phyloP scores from a whole-genome alignment of 1,139 yeast genomes.

The Nematodospora anomalae region DNA sequence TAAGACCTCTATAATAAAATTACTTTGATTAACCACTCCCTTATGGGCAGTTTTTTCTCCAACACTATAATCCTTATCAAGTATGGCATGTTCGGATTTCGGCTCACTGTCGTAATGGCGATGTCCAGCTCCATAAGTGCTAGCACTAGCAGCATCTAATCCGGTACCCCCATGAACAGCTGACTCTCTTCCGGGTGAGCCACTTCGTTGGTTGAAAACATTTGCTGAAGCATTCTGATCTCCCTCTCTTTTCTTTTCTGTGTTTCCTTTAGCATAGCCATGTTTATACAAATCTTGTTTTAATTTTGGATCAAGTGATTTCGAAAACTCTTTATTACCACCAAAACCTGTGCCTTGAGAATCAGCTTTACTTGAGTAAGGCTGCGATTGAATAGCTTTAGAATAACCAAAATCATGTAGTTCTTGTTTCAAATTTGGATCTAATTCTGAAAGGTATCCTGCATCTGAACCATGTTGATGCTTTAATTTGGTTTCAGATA shows the following conservation, averaged over 20 bases:
- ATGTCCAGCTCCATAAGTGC: neutral
- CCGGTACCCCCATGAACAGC: constrained; percentile 11
- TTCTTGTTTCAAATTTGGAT: constrained; percentile 5
- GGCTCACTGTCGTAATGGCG: constrained; percentile 1
- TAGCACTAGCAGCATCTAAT: constrained; percentile 7
- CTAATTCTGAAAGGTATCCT: too few species aligned
- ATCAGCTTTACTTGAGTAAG: neutral
- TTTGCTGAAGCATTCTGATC: constrained; percentile 2
- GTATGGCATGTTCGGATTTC: constrained; percentile 2
- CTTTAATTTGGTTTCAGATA: constrained; percentile 1
- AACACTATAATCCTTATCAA: constrained; percentile 4
- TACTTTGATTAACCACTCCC: constrained; percentile 13
- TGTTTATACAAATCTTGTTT: constrained; percentile 15
- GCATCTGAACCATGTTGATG: too few species aligned
- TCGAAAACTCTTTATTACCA: neutral
- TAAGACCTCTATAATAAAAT: constrained; percentile 38
- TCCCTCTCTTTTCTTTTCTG: constrained; percentile 8
- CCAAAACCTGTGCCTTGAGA: constrained; percentile 3
- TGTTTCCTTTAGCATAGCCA: constrained; percentile 14
- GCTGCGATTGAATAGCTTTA: constrained; percentile 1
- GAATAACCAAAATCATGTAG: constrained; percentile 9
- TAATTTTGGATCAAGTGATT: constrained; percentile 7
- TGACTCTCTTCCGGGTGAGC: constrained; percentile 13
- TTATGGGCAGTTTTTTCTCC: constrained; percentile 8
- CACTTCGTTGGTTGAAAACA: constrained; percentile 4